Evolutionary conservation across 2,329 filamentous ascomycete species (phyloP).

Genomic region (Penicillium sp.): DNA sequence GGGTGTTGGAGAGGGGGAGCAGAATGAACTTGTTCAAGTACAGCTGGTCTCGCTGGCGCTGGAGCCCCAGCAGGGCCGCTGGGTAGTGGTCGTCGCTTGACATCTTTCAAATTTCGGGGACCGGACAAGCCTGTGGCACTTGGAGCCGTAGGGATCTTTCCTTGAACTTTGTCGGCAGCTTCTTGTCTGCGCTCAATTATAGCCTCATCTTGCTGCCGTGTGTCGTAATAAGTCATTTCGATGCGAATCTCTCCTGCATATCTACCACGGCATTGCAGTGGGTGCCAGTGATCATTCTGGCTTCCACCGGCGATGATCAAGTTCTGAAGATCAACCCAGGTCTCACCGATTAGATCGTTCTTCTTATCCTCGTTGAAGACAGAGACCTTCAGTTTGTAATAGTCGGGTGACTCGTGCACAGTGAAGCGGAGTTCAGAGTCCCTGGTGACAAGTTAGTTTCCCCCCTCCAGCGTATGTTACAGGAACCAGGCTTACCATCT

Average conservation of each 20-base stretch:
- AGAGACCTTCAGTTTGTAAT: slow-evolving; percentile 91
- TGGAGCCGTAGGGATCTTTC: slow-evolving; percentile 24
- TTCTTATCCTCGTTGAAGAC: slow-evolving; percentile 99
- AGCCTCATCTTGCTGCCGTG: slow-evolving; percentile 77
- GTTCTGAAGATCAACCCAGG: slow-evolving; percentile 79
- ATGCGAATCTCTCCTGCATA: slow-evolving; percentile 94
- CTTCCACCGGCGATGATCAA: slow-evolving; percentile 85
- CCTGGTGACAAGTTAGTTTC: slow-evolving; percentile 55
- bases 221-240: slow-evolving; percentile 96
- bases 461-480: not conserved
- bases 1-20: slow-evolving; percentile 25
- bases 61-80: slow-evolving; percentile 66
- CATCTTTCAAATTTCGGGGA: slow-evolving; percentile 60
- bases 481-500: slow-evolving; percentile 66
- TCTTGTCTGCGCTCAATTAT: slow-evolving; percentile 57
- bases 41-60: slow-evolving; percentile 37
- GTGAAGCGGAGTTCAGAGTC: slow-evolving; percentile 95
- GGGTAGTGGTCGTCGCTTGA: slow-evolving; percentile 83
- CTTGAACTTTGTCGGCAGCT: slow-evolving; percentile 38
- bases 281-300: slow-evolving; percentile 93
- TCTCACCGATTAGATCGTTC: slow-evolving; percentile 93
- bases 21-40: slow-evolving; percentile 22
- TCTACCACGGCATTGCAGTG: slow-evolving; percentile 82
- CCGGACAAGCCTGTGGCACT: slow-evolving; percentile 37
- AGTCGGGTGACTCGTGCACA: slow-evolving; percentile 95